A percentile compares a stretch with the other conserved stretches of the same genome.
These are phyloP conservation scores for Nitzschia palea DNA, from an alignment of 108 stramenopile genomes.

Conservation along the genomic window DNA sequence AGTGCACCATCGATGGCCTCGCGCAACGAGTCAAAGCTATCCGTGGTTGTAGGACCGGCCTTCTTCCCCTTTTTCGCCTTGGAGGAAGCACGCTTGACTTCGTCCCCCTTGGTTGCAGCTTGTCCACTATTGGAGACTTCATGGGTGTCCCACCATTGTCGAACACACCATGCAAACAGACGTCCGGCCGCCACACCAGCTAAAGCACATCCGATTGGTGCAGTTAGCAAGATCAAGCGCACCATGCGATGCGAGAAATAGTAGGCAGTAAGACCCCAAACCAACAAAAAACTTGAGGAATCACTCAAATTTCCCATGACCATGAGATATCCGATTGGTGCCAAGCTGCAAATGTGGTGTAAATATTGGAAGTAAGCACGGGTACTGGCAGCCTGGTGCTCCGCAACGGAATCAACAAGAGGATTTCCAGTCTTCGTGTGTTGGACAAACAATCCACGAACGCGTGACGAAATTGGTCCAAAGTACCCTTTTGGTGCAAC, in stretches of 20 bases:
- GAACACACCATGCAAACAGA: conserved; percentile 72
- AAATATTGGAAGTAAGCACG: conserved; percentile 97
- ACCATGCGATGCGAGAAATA: conserved; percentile 98
- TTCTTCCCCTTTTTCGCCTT: conserved; percentile 47
- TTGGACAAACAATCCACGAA: conserved; percentile 86
- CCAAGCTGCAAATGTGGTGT: conserved; percentile 90
- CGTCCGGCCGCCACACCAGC: conserved; percentile 89
- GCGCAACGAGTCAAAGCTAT: conserved; percentile 46
- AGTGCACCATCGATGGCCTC: conserved; percentile 49
- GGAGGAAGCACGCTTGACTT: conserved; percentile 23
- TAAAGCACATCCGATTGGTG: conserved; percentile 88
- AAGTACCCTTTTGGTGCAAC: conserved; percentile 93
- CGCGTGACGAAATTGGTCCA: conserved; percentile 82
- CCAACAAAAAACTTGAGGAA: conserved; percentile 80
- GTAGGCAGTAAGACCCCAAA: conserved; percentile 91
- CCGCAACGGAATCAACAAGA: conserved; percentile 90
- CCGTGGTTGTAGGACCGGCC: conserved; percentile 7
- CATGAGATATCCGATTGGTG: conserved; percentile 93
- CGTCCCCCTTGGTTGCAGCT: background rate
- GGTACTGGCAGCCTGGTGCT: conserved; percentile 95
- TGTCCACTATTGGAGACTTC: background rate
- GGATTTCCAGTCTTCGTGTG: conserved; percentile 95
- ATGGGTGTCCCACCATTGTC: conserved; percentile 50
- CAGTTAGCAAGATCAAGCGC: conserved; percentile 92
- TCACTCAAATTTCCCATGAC: conserved; percentile 78